A percentile compares a stretch with the other conserved stretches of the same genome.
phyloP scores from a whole-genome alignment of 345 rosid species.

The Lumnitzera racemosa region DNA sequence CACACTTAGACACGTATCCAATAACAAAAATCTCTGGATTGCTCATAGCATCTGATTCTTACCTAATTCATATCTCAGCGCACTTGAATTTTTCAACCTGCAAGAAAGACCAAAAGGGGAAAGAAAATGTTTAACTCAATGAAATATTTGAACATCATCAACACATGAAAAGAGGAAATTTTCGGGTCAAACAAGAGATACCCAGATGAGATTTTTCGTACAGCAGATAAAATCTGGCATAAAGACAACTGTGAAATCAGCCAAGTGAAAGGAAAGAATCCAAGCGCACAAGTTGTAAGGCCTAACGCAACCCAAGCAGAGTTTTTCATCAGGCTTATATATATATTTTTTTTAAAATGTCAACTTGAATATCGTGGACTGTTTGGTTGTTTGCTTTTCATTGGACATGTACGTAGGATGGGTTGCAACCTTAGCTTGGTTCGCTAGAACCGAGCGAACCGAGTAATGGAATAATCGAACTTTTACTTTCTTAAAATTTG shows the following conservation, averaged over 20 bases:
- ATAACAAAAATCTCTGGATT: conserved; percentile 8
- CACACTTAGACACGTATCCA: background rate
- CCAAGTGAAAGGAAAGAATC: too few species aligned
- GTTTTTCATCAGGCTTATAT: too few species aligned
- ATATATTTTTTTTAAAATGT: too few species aligned
- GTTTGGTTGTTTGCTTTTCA: too few species aligned
- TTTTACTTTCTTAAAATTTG: too few species aligned
- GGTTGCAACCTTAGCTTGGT: too few species aligned
- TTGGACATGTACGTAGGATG: too few species aligned
- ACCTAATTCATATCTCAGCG: conserved; percentile 2
- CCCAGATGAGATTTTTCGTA: conserved; percentile 21
- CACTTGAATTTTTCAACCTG: conserved; percentile 2
- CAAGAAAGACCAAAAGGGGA: conserved; percentile 1
- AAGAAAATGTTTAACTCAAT: background rate
- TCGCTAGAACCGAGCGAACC: too few species aligned
- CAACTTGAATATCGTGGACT: too few species aligned
- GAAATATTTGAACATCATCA: conserved; percentile 2
- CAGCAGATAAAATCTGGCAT: conserved; percentile 12
- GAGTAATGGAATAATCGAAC: too few species aligned
- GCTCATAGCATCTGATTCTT: conserved; percentile 10
- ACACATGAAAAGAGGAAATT: background rate
- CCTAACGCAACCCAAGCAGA: too few species aligned
- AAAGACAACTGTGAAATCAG: background rate
- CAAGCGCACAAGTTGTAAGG: too few species aligned
- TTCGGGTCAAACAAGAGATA: conserved; percentile 16